phyloP scores from a whole-genome alignment of 75 land plant species.

The Cupressus sempervirens region DNA sequence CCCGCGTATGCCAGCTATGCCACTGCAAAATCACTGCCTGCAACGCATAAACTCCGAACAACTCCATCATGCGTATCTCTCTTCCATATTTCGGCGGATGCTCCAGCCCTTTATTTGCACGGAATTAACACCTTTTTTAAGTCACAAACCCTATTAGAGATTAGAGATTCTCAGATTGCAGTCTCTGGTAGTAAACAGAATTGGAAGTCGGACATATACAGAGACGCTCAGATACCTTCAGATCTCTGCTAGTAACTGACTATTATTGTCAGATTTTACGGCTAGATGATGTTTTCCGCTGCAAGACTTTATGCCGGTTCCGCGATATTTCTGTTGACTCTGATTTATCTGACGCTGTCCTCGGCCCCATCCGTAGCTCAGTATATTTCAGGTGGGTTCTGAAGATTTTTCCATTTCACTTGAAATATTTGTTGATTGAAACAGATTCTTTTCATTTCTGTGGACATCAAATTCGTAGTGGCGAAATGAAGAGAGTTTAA shows the following conservation, averaged over 20 bases:
- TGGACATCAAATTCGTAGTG: not conserved
- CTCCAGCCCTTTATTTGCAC: not conserved
- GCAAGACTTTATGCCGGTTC: not conserved
- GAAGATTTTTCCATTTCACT: not conserved
- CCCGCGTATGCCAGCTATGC: no score
- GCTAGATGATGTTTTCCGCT: not conserved
- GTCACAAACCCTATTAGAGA: not conserved
- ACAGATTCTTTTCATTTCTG: no score
- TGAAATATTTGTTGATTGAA: no score
- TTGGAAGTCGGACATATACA: not conserved
- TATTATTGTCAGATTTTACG: not conserved
- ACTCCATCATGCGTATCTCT: not conserved
- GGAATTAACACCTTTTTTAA: not conserved
- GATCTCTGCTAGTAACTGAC: not conserved
- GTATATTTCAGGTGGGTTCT: not conserved
- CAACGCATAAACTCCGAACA: no score
- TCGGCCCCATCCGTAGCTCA: not conserved
- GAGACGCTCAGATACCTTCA: not conserved
- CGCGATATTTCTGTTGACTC: not conserved
- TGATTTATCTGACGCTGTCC: not conserved
- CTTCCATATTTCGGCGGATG: not conserved
- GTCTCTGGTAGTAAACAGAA: not conserved
- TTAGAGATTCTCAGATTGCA: not conserved
- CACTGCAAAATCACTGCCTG: no score
- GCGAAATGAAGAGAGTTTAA: not conserved